Percentiles rank a stretch among this genome's conserved stretches.
phyloP scores from a whole-genome alignment of 2,329 filamentous ascomycete genomes.

The Biscogniauxia sp. region DNA sequence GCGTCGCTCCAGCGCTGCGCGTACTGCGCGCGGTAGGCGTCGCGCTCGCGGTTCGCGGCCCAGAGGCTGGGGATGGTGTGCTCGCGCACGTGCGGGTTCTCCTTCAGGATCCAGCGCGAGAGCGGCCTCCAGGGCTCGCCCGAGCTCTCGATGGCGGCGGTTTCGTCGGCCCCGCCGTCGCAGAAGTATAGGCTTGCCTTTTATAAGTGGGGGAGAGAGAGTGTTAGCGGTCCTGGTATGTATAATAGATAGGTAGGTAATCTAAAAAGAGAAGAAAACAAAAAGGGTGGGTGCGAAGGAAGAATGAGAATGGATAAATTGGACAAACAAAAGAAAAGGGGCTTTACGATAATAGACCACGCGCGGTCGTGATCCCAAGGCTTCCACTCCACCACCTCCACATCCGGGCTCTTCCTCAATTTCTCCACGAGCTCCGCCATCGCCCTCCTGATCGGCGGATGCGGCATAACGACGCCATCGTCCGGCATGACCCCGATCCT shows the following conservation, averaged over 20 bases:
- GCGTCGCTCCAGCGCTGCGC: conserved; percentile 36
- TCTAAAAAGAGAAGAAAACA: background rate
- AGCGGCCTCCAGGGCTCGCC: conserved; percentile 59
- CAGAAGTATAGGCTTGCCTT: conserved; percentile 51
- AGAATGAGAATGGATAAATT: background rate
- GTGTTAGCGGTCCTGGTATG: background rate
- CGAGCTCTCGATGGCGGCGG: conserved; percentile 46
- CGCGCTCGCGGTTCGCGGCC: conserved; percentile 38
- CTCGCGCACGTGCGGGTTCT: conserved; percentile 43
- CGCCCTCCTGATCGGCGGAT: conserved; percentile 58
- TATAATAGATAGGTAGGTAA: too few species aligned
- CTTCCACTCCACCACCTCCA: conserved; percentile 57
- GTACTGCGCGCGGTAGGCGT: conserved; percentile 39
- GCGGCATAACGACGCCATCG: conserved; percentile 58
- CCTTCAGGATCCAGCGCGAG: conserved; percentile 57
- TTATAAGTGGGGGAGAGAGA: background rate
- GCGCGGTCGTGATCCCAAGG: conserved; percentile 51
- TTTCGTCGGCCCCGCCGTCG: conserved; percentile 57
- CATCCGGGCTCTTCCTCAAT: conserved; percentile 44
- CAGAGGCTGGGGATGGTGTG: conserved; percentile 42
- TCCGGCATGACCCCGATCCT: conserved; percentile 60
- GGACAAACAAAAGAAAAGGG: conserved; percentile 28
- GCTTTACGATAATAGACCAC: conserved; percentile 40
- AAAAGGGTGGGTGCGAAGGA: background rate
- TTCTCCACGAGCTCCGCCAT: conserved; percentile 53